Evolutionary conservation across 495 filamentous ascomycete species (phyloP).

Genomic region (Aspergillus haitiensis): DNA sequence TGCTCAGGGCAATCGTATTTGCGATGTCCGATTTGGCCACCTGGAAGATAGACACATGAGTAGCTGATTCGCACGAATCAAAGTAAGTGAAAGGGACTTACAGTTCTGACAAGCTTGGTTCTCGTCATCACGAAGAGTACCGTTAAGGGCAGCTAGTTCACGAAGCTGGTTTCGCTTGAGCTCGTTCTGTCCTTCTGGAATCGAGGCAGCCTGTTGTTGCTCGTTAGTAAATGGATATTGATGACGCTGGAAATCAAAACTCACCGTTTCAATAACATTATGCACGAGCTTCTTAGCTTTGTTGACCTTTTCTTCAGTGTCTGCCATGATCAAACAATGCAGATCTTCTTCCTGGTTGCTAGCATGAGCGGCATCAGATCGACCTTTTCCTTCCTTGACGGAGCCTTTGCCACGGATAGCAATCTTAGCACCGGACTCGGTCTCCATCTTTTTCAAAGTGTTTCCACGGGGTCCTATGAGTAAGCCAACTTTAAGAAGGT

Average conservation of each 20-base stretch:
- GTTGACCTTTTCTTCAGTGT: conserved; percentile 97
- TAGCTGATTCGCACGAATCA: background rate
- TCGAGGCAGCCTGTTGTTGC: conserved; percentile 78
- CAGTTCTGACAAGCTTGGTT: conserved; percentile 99
- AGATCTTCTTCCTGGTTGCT: conserved; percentile 99
- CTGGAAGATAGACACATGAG: conserved; percentile 31
- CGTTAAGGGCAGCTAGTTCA: conserved; percentile 94
- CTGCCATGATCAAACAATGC: conserved; percentile 98
- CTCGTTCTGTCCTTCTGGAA: conserved; percentile 96
- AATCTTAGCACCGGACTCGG: conserved; percentile 95
- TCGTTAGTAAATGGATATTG: background rate
- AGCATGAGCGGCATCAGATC: conserved; percentile 96
- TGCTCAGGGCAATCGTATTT: conserved; percentile 99
- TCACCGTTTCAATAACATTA: conserved; percentile 95
- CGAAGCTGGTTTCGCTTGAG: conserved; percentile 98
- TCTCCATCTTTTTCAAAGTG: conserved; percentile 98
- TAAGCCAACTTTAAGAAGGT: conserved; percentile 95
- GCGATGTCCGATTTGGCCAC: conserved; percentile 95
- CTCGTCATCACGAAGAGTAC: conserved; percentile 96
- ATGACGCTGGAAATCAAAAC: conserved; percentile 32
- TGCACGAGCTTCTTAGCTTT: conserved; percentile 97
- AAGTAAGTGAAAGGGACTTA: conserved; percentile 38
- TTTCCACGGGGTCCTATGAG: conserved; percentile 99
- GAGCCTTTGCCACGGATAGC: conserved; percentile 99
- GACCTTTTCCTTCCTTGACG: conserved; percentile 98